These are phyloP conservation scores for Avicennia marina DNA, from an alignment of 257 asterid species.

Conservation along the genomic window DNA sequence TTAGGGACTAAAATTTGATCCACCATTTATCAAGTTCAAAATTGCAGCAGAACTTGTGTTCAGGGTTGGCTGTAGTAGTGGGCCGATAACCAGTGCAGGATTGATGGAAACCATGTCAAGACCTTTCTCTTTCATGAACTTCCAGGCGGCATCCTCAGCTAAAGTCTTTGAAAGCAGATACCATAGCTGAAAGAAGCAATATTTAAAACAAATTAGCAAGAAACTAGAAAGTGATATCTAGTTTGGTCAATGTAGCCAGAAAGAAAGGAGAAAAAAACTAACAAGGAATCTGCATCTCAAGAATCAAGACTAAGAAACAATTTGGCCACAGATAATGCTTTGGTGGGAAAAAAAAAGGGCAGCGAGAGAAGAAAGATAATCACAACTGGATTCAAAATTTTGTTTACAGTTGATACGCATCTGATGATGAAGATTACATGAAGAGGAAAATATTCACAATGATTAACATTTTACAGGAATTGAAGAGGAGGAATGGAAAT, in stretches of 20 bases:
- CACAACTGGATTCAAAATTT: too few species aligned
- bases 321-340: too few species aligned
- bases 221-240: not conserved
- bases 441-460: not conserved
- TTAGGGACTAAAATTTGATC: not conserved
- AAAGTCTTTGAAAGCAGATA: conserved; percentile 70
- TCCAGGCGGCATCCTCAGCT: conserved; percentile 88
- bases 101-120: conserved; percentile 62
- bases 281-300: not conserved
- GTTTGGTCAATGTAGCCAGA: not conserved
- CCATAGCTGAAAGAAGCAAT: conserved; percentile 44
- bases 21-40: conserved; percentile 62
- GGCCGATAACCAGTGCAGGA: conserved; percentile 79
- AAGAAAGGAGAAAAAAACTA: not conserved
- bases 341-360: too few species aligned
- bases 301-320: too few species aligned
- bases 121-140: conserved; percentile 66
- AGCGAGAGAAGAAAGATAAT: too few species aligned
- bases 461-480: too few species aligned
- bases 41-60: conserved; percentile 66
- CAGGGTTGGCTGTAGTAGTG: conserved; percentile 71
- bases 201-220: not conserved
- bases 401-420: too few species aligned
- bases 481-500: not conserved
- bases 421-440: not conserved